A percentile compares a stretch with the other conserved stretches of the same genome.
These are phyloP conservation scores for Solanum piurae DNA, from an alignment of 257 asterid genomes.

Conservation along the genomic window DNA sequence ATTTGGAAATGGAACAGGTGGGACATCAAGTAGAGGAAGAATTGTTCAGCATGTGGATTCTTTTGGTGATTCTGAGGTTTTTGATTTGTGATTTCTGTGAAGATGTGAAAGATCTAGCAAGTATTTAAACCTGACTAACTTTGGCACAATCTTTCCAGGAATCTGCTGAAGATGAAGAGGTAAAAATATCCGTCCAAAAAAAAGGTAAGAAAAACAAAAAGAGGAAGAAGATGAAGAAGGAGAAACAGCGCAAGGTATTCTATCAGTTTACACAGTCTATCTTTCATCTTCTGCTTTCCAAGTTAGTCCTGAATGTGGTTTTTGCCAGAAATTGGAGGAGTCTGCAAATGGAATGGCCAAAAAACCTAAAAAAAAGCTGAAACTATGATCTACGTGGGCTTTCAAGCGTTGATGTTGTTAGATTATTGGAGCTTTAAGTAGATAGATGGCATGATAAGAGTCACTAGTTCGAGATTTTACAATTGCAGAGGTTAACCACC, in stretches of 20 bases:
- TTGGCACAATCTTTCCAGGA: constrained; percentile 30
- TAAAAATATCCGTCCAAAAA: constrained; percentile 10
- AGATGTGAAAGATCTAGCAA: background rate
- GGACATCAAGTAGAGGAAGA: constrained; percentile 68
- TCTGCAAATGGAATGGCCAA: constrained; percentile 6
- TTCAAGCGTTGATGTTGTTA: background rate
- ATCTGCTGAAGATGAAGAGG: constrained; percentile 24
- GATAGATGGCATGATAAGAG: background rate
- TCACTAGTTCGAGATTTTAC: background rate
- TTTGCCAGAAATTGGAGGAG: constrained; percentile 37
- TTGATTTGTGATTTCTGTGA: background rate
- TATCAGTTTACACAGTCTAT: background rate
- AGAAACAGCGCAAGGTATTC: constrained; percentile 30
- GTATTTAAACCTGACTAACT: background rate
- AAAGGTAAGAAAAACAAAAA: constrained; percentile 43
- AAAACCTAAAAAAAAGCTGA: constrained; percentile 45
- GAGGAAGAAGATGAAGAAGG: constrained; percentile 34
- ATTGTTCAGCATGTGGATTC: constrained; percentile 62
- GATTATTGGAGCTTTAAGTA: background rate
- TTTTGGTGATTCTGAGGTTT: constrained; percentile 69
- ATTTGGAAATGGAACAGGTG: constrained; percentile 37
- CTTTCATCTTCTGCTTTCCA: background rate
- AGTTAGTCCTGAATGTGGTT: background rate
- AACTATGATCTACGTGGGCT: constrained; percentile 15
- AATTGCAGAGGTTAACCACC: background rate